Evolutionary conservation across 768 basidiomycete species (phyloP), one percentile per base, ranked within the genome.

Genomic region (Hemileccinum rubropunctum): DNA sequence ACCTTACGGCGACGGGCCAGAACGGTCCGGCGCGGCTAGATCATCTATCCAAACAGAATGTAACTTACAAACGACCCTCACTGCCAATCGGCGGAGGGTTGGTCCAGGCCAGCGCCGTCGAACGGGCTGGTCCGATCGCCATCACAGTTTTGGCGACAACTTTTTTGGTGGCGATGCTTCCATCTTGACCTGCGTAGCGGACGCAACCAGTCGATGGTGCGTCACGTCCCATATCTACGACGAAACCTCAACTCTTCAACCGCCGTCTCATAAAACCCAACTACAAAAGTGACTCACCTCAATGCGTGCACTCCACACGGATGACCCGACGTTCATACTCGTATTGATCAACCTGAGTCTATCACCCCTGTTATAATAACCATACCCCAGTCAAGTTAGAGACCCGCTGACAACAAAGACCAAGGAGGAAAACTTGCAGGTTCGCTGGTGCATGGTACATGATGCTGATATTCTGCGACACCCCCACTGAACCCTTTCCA

Each of bases 401-500:
- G 5, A 18, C 12, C 35, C 3, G 9, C 15, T 13, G 13, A 15
- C 12, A 34, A 14, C 18, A 20, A 20, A 23, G 26, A 41, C 10
- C 17, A 30, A 15, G 3, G 45, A 37, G 9, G 26, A 30, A 48
- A 6, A 66, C 74, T 39, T 55, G 72, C 80, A 66, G 46, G 17
- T 60, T 50, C 1, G 73, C 77, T 1, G 71, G 66, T 3, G 71
- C 64, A 54, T 81, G 76, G 52, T 73, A 80, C 15, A 72, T 53
- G 2, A 68, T 63, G 46, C 79, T 73, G 56, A 81, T 75, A 3
- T 59, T 69, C 45, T 75, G 75, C 1, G 78, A 78, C 21, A 79
- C 75, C 8, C 73, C 73, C 1, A 66, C 48, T 10, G 57, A 52
- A 6, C 60, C 60, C 12, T 17, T 11, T 3, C 64, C 65, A 8